Percentiles rank a stretch among this genome's conserved stretches.
These are phyloP conservation scores for Solanum tarijense DNA, from an alignment of 257 asterid genomes.

Conservation along the genomic window DNA sequence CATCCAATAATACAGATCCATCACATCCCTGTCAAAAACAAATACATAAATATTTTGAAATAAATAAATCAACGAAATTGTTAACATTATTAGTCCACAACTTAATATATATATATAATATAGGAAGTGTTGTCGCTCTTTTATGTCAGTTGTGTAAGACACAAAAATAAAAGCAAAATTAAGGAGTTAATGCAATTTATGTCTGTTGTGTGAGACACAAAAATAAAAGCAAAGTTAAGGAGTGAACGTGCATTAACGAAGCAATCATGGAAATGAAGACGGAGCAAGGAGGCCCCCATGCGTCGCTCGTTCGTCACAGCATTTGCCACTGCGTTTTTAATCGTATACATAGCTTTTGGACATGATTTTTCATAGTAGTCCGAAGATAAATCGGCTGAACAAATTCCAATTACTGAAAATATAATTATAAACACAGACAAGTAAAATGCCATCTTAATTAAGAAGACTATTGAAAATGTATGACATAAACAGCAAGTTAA, in stretches of 20 bases:
- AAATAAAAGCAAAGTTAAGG: neutral
- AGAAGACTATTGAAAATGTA: neutral
- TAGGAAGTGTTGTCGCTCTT: neutral
- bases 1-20: conserved; percentile 52
- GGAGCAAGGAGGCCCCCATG: conserved; percentile 59
- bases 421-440: neutral
- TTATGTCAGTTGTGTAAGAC: neutral
- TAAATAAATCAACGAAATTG: neutral
- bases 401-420: neutral
- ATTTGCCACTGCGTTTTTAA: conserved; percentile 16
- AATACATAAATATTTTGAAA: neutral
- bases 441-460: neutral
- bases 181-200: neutral
- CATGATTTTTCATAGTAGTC: conserved; percentile 33
- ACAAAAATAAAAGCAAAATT: neutral
- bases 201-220: neutral
- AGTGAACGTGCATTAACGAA: conserved; percentile 41
- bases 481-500: neutral
- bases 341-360: conserved; percentile 38
- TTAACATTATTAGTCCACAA: neutral
- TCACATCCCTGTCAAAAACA: conserved; percentile 49
- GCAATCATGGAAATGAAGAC: conserved; percentile 72
- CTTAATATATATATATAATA: no score
- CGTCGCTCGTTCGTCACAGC: conserved; percentile 46
- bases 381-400: conserved; percentile 16